Evolutionary conservation across 2,329 filamentous ascomycete species (phyloP).

Genomic region (Chaetomium olivaceum): DNA sequence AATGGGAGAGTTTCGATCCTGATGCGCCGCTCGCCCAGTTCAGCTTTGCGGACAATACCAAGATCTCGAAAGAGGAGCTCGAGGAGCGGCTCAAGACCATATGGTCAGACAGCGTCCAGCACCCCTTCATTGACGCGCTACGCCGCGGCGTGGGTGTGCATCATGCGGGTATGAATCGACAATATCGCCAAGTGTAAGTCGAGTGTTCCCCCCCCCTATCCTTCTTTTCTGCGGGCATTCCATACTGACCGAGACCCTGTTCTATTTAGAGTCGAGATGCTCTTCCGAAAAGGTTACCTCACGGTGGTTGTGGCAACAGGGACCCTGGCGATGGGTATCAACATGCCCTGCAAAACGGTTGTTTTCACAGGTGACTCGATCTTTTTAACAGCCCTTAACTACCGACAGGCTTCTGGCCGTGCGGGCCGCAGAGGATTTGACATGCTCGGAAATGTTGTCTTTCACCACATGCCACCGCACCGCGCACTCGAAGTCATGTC

Average conservation of each 20-base stretch:
- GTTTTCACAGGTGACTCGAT: slow-evolving; percentile 4
- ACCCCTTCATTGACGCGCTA: background rate
- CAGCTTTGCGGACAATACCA: background rate
- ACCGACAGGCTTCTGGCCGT: background rate
- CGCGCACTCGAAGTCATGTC: slow-evolving; percentile 4
- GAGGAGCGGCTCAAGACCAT: background rate
- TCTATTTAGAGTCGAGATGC: background rate
- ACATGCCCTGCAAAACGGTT: slow-evolving; percentile 8
- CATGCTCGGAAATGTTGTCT: slow-evolving; percentile 8
- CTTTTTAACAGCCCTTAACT: background rate
- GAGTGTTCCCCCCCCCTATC: background rate
- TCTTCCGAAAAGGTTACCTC: slow-evolving; percentile 4
- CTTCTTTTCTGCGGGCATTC: background rate
- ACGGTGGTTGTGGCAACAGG: slow-evolving; percentile 2
- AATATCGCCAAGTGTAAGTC: slow-evolving; percentile 10
- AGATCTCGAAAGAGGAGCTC: background rate
- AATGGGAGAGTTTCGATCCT: slow-evolving; percentile 4
- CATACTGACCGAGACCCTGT: background rate
- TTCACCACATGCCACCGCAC: slow-evolving; percentile 2
- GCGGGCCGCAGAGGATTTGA: background rate
- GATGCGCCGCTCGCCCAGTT: slow-evolving; percentile 3
- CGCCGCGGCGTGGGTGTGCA: slow-evolving; percentile 3
- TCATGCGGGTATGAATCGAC: slow-evolving; percentile 8
- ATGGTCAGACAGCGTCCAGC: background rate
- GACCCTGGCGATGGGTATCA: slow-evolving; percentile 6